Evolutionary conservation across 1,284 basidiomycete species (phyloP).

Genomic region (Cutaneotrichosporon curvatum): DNA sequence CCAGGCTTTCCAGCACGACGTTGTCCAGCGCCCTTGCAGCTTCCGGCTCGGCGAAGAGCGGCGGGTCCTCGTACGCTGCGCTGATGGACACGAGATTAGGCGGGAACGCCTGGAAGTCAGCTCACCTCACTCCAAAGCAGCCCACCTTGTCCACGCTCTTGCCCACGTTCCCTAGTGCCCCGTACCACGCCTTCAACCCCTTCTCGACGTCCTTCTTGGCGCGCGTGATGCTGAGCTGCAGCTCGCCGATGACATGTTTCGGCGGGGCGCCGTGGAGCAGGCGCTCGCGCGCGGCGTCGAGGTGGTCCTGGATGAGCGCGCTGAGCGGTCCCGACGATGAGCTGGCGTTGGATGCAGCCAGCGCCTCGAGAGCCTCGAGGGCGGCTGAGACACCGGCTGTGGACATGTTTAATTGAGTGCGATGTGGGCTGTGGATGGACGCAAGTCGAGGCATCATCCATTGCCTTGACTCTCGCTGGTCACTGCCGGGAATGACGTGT

Average conservation of each 20-base stretch:
- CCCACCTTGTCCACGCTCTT: constrained; percentile 81
- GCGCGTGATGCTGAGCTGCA: constrained; percentile 58
- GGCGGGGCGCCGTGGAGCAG: constrained; percentile 54
- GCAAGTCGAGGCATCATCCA: too few relatives aligned
- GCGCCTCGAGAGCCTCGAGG: constrained; percentile 33
- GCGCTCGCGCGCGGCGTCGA: constrained; percentile 56
- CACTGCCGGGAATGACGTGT: too few relatives aligned
- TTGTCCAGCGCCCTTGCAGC: constrained; percentile 29
- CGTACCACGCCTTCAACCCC: constrained; percentile 77
- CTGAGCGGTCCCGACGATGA: constrained; percentile 63
- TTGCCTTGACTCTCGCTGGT: too few relatives aligned
- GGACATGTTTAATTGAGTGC: constrained; percentile 9
- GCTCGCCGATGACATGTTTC: constrained; percentile 52
- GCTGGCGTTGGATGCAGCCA: constrained; percentile 52
- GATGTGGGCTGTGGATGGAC: too few relatives aligned
- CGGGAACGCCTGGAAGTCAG: constrained; percentile 37
- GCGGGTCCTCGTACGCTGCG: constrained; percentile 39
- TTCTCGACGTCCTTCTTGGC: constrained; percentile 80
- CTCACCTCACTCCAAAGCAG: not conserved
- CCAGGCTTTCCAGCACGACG: constrained; percentile 39
- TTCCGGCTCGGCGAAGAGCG: constrained; percentile 34
- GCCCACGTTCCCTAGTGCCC: constrained; percentile 64
- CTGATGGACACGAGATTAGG: constrained; percentile 38
- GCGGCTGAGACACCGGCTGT: constrained; percentile 30
- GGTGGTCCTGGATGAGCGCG: constrained; percentile 55